phyloP scores from a whole-genome alignment of 2,329 filamentous ascomycete genomes.

The Cercospora zeae-maydis region DNA sequence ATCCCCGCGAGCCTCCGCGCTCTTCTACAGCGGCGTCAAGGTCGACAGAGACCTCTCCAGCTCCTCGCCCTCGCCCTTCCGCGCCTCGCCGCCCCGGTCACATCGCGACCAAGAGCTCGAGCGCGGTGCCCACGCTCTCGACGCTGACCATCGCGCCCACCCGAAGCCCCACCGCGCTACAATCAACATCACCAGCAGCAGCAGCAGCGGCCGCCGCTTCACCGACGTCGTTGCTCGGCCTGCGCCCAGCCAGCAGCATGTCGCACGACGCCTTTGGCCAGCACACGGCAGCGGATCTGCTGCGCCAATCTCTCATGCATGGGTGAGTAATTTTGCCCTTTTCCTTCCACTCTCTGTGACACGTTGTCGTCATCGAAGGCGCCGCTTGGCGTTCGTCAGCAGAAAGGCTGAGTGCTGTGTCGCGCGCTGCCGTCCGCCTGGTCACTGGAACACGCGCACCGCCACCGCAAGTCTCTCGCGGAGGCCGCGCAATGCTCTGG shows the following conservation, averaged over 20 bases:
- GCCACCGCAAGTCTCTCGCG: neutral
- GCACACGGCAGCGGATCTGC: slow-evolving; percentile 54
- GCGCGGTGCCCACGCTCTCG: slow-evolving; percentile 46
- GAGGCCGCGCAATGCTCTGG: neutral
- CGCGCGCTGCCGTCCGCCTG: neutral
- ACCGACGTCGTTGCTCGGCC: slow-evolving; percentile 11
- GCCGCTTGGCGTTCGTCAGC: slow-evolving; percentile 15
- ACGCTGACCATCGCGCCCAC: slow-evolving; percentile 16
- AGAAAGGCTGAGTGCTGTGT: neutral
- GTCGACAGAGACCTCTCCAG: slow-evolving; percentile 1
- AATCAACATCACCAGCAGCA: slow-evolving; percentile 20
- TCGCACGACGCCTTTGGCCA: slow-evolving; percentile 23
- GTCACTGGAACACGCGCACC: neutral
- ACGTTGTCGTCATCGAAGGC: slow-evolving; percentile 16
- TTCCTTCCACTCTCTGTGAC: slow-evolving; percentile 22
- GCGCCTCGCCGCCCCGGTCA: slow-evolving; percentile 27
- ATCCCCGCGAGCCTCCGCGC: slow-evolving; percentile 13
- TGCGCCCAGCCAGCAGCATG: slow-evolving; percentile 33
- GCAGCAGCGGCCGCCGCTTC: slow-evolving; percentile 15
- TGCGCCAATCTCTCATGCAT: slow-evolving; percentile 57
- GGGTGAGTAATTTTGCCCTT: slow-evolving; percentile 44
- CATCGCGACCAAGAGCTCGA: slow-evolving; percentile 40
- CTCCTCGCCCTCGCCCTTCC: neutral
- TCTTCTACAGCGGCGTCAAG: slow-evolving; percentile 14
- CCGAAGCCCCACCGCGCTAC: slow-evolving; percentile 12